Evolutionary conservation across 2,329 filamentous ascomycete species (phyloP).

Genomic region (Cladosporium phlei): DNA sequence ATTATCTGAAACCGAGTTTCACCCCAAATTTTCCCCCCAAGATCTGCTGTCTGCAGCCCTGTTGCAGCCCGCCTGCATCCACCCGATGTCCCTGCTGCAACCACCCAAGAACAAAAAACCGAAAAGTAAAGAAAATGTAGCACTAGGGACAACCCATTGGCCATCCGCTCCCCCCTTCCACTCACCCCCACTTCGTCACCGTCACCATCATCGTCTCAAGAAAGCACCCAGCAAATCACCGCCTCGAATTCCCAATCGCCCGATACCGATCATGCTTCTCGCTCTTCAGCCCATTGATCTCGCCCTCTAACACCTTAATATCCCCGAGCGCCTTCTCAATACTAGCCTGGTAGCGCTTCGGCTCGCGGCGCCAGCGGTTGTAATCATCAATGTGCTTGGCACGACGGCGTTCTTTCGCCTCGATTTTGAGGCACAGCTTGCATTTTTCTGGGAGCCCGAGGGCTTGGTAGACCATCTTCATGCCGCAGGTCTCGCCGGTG

Average conservation of each 20-base stretch:
- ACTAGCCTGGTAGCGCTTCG: slow-evolving; percentile 53
- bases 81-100: too few relatives aligned
- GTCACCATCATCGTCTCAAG: neutral
- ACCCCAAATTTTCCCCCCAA: too few relatives aligned
- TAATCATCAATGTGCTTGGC: slow-evolving; percentile 71
- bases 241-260: slow-evolving; percentile 23
- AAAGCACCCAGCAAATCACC: slow-evolving; percentile 2
- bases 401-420: slow-evolving; percentile 73
- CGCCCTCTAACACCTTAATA: slow-evolving; percentile 65
- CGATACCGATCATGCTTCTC: slow-evolving; percentile 27
- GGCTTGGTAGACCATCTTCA: slow-evolving; percentile 82
- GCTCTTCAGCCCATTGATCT: slow-evolving; percentile 58
- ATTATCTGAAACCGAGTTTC: slow-evolving; percentile 6
- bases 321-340: slow-evolving; percentile 66
- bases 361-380: slow-evolving; percentile 70
- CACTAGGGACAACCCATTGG: too few relatives aligned
- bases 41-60: too few relatives aligned
- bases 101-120: too few relatives aligned
- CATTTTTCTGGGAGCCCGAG: slow-evolving; percentile 62
- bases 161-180: too few relatives aligned
- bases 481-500: slow-evolving; percentile 91
- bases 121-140: neutral
- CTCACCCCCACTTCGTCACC: neutral
- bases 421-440: slow-evolving; percentile 82
- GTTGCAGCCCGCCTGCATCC: too few relatives aligned